These are phyloP conservation scores for Chlorella variabilis DNA, from an alignment of 163 green algal genomes.

Conservation along the genomic window DNA sequence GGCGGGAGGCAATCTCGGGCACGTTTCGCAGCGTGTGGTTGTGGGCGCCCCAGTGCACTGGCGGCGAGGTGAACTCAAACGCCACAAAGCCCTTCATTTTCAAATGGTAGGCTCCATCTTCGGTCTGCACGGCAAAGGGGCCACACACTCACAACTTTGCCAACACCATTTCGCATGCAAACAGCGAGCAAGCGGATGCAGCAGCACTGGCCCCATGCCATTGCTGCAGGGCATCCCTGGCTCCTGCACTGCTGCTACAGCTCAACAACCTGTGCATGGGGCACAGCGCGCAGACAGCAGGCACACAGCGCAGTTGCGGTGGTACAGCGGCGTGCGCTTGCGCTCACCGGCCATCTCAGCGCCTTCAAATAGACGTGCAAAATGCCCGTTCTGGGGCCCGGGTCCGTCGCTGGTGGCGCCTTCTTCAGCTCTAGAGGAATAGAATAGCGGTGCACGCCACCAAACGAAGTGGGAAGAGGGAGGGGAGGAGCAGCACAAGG, in stretches of 20 bases:
- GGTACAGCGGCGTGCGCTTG: too few relatives aligned
- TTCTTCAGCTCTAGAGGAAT: not conserved
- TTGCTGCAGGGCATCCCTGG: too few relatives aligned
- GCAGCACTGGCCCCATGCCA: not conserved
- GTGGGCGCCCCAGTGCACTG: not conserved
- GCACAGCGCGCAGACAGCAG: not conserved
- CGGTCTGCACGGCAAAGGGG: not conserved
- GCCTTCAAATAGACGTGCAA: conserved; percentile 6
- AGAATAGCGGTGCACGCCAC: not conserved
- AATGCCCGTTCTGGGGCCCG: not conserved
- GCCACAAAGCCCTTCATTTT: not conserved
- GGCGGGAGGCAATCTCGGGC: not conserved
- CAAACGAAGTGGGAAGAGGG: too few relatives aligned
- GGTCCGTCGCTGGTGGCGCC: too few relatives aligned
- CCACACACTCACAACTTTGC: not conserved
- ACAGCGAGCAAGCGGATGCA: not conserved
- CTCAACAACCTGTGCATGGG: too few relatives aligned
- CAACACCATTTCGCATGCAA: not conserved
- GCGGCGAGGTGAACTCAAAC: not conserved
- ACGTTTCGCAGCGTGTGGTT: not conserved
- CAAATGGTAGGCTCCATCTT: not conserved
- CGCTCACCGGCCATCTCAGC: not conserved
- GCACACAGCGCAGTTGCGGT: too few relatives aligned
- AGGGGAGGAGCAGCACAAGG: too few relatives aligned
- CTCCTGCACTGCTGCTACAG: not conserved